Evolutionary conservation across 148 eudicot species (phyloP).

Genomic region (Rhododendron kiyosumense): DNA sequence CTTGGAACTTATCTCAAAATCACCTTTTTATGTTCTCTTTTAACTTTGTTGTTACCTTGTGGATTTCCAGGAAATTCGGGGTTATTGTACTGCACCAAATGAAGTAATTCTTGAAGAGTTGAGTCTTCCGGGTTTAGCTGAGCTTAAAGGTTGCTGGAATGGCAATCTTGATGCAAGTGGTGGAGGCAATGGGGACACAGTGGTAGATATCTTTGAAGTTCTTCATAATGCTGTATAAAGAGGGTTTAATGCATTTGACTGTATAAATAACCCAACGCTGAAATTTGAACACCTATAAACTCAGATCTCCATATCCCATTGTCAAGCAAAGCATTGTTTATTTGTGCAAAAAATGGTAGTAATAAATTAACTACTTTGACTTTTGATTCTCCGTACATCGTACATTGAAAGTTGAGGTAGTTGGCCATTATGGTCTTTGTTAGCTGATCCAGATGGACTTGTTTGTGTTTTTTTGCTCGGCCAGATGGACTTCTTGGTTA

Average conservation of each 20-base stretch:
- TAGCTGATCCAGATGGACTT: not conserved
- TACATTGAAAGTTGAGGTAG: not conserved
- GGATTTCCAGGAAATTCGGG: conserved; percentile 53
- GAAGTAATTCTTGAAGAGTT: conserved; percentile 84
- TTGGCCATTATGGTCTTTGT: not conserved
- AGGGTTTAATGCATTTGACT: not conserved
- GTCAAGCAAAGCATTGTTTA: not conserved
- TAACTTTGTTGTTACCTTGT: not conserved
- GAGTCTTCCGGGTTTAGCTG: conserved; percentile 92
- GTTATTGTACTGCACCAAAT: conserved; percentile 47
- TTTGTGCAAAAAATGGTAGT: not conserved
- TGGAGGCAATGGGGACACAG: conserved; percentile 98
- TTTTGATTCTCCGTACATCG: not conserved
- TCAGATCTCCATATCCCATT: not conserved
- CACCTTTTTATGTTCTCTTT: not conserved
- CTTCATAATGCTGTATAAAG: not conserved
- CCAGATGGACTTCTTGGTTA: not conserved
- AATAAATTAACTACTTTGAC: not conserved
- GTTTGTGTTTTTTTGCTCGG: not conserved
- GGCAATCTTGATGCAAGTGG: conserved; percentile 99
- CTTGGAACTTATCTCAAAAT: not conserved
- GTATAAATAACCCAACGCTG: not conserved
- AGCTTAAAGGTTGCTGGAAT: conserved; percentile 95
- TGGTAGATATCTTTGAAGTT: conserved; percentile 44
- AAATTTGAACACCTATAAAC: not conserved